Evolutionary conservation across 2,329 filamentous ascomycete genomes (phyloP), one percentile per base, ranked within the genome.

Genomic region (Alternaria conjuncta): DNA sequence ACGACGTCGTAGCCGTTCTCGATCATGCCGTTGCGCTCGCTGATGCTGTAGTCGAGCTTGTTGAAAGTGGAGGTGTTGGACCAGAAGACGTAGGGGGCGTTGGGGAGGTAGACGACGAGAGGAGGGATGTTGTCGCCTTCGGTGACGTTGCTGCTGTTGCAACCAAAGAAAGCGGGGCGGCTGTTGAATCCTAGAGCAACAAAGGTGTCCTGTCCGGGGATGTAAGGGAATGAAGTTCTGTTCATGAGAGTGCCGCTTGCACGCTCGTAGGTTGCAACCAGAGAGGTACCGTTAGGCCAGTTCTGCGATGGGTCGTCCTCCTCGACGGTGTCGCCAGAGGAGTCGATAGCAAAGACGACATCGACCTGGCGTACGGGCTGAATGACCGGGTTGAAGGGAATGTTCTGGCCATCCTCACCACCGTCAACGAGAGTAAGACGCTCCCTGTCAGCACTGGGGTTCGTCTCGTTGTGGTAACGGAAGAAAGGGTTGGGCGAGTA

Each of bases 81-180:
- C 68, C 85, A 81, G 76, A 87, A 87, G 50, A 90, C 86, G 81
- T 96, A 97, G 1, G 94, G 94, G 21, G 90, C 86, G 76, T 96
- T 96, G 61, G 96, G 93, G 49, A 98, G 79, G 82, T 99, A 99
- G 67, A 97, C 92, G 66, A 97, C 83, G 2, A 97, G 81, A 0
- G 94, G 93, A 0, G 86, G 81, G 10, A 81, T 76, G 23, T 80
- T 80, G 21, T 81, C 72, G 10, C 80, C 80, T 41, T 63, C 20
- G 0, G 88, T 89, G 53, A 87, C 84, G 79, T 94, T 93, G 55
- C 82, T 83, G 36, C 84, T 84, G 75, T 93, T 82, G 80, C 92
- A 96, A 47, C 92, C 92, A 75, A 96, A 96, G 84, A 96, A 94
- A 1, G 90, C 90, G 0, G 92, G 93, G 5, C 85, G 86, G 63